Evolutionary conservation across 2,329 filamentous ascomycete genomes (phyloP), one percentile per base, ranked within the genome.

Genomic region (Aurifilum marmelostoma): DNA sequence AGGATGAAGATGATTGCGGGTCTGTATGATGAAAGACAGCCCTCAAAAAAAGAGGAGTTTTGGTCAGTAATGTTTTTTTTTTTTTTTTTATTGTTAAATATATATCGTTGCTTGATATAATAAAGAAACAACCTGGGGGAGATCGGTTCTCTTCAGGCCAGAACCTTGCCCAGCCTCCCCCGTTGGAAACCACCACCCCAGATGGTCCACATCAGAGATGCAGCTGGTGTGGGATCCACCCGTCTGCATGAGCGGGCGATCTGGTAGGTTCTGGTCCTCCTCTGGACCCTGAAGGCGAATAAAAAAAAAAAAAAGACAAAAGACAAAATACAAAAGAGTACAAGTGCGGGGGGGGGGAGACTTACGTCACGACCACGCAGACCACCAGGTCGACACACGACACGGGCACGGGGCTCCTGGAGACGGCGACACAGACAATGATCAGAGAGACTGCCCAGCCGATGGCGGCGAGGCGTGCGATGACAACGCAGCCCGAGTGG

Each of bases 401-500:
- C 7, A 70, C 60, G 1, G 69, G 63, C 5, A 67, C 67, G 1
- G 67, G 67, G 29, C 61, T 63, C 7, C 66, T 67, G 8, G 71
- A 65, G 39, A 73, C 66, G 18, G 75, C 73, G 9, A 77, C 73
- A 3, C 74, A 74, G 3, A 76, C 72, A 3, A 76, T 71, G 7
- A 78, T 71, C 8, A 76, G 64, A 0, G 76, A 72, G 0, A 74
- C 71, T 0, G 72, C 62, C 79, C 79, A 80, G 11, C 77, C 67
- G 0, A 75, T 71, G 1, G 74, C 60, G 0, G 74, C 74, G 21
- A 77, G 72, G 0, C 76, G 74, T 0, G 76, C 75, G 4, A 77
- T 65, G 32, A 79, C 73, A 58, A 75, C 69, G 41, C 75, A 72
- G 68, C 73, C 76, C 9, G 77, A 75, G 47, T 79, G 76, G 9